Percentiles rank a stretch among this genome's conserved stretches.
Evolutionary conservation across 139 green algal species (phyloP).

Genomic region (Micromonas commoda): DNA sequence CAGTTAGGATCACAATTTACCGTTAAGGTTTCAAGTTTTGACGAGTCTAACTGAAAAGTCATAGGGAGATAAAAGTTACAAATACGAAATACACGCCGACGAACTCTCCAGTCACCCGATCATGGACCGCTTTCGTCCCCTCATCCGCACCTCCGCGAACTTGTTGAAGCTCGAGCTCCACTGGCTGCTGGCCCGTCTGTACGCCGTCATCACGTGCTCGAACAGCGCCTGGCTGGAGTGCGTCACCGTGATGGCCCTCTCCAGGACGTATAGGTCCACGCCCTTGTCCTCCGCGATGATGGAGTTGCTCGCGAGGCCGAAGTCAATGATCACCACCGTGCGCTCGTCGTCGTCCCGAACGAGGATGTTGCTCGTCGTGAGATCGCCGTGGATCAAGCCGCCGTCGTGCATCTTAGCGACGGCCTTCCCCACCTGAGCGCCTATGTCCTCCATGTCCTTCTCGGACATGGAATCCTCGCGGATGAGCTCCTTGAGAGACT

Average conservation of each 20-base stretch:
- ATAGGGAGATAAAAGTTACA: too few relatives aligned
- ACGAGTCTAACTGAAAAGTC: too few relatives aligned
- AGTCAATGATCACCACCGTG: conserved; percentile 72
- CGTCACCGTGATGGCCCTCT: conserved; percentile 68
- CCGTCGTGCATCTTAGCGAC: conserved; percentile 82
- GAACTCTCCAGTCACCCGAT: conserved; percentile 61
- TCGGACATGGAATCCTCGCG: not conserved
- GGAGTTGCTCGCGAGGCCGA: conserved; percentile 68
- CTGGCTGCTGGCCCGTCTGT: conserved; percentile 52
- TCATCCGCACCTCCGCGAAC: conserved; percentile 65
- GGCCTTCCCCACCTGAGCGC: conserved; percentile 51
- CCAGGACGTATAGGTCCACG: conserved; percentile 85
- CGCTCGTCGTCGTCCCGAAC: conserved; percentile 40
- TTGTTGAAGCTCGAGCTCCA: conserved; percentile 73
- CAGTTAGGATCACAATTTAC: too few relatives aligned
- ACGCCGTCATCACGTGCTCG: conserved; percentile 56
- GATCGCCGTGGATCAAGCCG: conserved; percentile 78
- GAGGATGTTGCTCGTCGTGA: conserved; percentile 86
- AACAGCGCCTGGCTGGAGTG: conserved; percentile 54
- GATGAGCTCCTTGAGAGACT: conserved; percentile 53
- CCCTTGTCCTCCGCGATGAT: conserved; percentile 53
- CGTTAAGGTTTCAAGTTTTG: too few relatives aligned
- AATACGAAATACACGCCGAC: too few relatives aligned
- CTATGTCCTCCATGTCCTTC: conserved; percentile 29
- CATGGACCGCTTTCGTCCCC: conserved; percentile 74